A percentile compares a stretch with the other conserved stretches of the same genome.
phyloP scores from a whole-genome alignment of 2,329 filamentous ascomycete genomes.

The Botrytis elliptica region DNA sequence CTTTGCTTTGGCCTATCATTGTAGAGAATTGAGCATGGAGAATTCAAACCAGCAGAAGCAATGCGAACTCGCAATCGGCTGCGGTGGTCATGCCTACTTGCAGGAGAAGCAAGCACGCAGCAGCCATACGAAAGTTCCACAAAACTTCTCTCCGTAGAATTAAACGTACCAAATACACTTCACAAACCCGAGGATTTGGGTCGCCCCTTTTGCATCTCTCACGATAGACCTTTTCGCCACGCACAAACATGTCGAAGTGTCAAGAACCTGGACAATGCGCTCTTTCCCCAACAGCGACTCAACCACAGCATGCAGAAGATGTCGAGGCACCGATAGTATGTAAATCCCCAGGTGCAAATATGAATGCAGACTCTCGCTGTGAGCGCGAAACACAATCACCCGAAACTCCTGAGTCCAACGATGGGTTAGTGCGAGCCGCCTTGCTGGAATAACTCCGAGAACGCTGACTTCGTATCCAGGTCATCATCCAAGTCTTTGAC shows the following conservation, averaged over 20 bases:
- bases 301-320: background rate
- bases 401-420: conserved; percentile 4
- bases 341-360: background rate
- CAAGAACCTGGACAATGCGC: background rate
- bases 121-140: background rate
- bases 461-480: background rate
- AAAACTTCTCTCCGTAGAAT: background rate
- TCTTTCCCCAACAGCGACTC: background rate
- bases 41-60: background rate
- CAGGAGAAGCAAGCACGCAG: background rate
- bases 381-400: background rate
- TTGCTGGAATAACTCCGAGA: background rate
- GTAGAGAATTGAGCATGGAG: background rate
- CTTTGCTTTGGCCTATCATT: conserved; percentile 3
- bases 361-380: background rate
- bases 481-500: conserved; percentile 25
- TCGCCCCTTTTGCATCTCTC: background rate
- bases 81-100: conserved; percentile 5
- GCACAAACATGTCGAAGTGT: conserved; percentile 10
- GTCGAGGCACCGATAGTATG: background rate
- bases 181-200: background rate
- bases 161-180: background rate
- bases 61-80: background rate
- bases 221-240: background rate
- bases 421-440: background rate